Conservation (phyloP, 1,284 basidiomycete species). For the Termitomyces sp. region DNA sequence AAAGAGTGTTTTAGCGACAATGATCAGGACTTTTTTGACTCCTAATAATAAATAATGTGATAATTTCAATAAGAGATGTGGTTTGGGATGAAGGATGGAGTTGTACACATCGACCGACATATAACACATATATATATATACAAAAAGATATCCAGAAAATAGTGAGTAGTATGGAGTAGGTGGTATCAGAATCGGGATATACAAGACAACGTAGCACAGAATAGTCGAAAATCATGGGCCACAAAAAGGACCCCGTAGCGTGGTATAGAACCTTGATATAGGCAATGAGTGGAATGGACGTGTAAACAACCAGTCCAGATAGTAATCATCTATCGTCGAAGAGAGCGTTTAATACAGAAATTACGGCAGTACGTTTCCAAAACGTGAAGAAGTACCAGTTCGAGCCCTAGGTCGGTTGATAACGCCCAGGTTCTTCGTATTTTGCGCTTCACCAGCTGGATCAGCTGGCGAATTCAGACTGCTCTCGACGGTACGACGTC, state of each 20-base stretch:
- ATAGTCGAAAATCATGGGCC: conserved; percentile 6
- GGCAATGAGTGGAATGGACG: conserved; percentile 10
- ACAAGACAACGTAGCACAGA: conserved; percentile 10
- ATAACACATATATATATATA: conserved; percentile 1
- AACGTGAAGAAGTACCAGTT: conserved; percentile 54
- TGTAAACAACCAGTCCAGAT: conserved; percentile 9
- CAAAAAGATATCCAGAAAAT: conserved; percentile 8
- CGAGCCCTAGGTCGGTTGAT: conserved; percentile 66
- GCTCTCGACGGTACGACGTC: conserved; percentile 20
- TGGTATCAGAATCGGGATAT: conserved; percentile 5
- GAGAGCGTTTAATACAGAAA: not conserved
- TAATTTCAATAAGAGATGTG: not conserved
- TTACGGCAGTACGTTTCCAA: conserved; percentile 47
- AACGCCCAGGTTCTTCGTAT: conserved; percentile 34
- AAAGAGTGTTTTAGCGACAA: not conserved
- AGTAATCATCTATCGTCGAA: conserved; percentile 11
- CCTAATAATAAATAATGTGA: not conserved
- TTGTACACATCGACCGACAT: not conserved
- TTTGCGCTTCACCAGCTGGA: conserved; percentile 16
- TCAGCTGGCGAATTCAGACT: conserved; percentile 7
- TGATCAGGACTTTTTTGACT: not conserved
- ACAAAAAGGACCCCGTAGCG: conserved; percentile 6
- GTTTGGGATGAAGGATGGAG: not conserved
- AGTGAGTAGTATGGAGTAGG: conserved; percentile 6
- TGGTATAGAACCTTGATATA: conserved; percentile 7